Evolutionary conservation across 2,329 filamentous ascomycete species (phyloP).

Genomic region (Tolypocladium amazonense): DNA sequence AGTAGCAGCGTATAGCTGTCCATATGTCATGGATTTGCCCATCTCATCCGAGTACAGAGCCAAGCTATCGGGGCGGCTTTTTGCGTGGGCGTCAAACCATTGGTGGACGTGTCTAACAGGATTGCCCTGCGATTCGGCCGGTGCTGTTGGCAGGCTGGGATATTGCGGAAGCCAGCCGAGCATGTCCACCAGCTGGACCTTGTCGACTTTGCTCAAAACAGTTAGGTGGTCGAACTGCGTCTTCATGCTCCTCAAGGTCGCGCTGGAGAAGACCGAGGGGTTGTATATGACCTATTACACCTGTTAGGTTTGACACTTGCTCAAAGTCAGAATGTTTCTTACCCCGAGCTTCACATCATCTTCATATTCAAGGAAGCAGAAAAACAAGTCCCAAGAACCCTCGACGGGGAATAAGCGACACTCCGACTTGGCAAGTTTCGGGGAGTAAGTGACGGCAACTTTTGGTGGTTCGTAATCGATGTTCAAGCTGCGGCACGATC

Average conservation of each 20-base stretch:
- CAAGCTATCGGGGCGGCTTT: not conserved
- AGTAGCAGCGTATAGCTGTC: not conserved
- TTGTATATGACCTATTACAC: slow-evolving; percentile 3
- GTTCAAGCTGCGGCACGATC: slow-evolving; percentile 1
- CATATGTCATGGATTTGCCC: slow-evolving; percentile 1
- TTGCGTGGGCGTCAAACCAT: slow-evolving; percentile 4
- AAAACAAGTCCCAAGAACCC: slow-evolving; percentile 5
- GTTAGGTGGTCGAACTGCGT: not conserved
- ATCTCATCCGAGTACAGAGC: not conserved
- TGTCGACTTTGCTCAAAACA: not conserved
- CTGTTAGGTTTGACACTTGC: not conserved
- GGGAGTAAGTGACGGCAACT: slow-evolving; percentile 4
- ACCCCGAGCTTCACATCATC: slow-evolving; percentile 3
- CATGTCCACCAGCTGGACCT: slow-evolving; percentile 1
- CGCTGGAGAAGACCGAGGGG: slow-evolving; percentile 1
- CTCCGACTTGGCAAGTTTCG: slow-evolving; percentile 3
- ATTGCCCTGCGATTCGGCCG: not conserved
- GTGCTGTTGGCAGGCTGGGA: not conserved
- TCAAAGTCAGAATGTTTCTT: not conserved
- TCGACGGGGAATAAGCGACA: slow-evolving; percentile 5
- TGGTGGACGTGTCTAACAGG: slow-evolving; percentile 3
- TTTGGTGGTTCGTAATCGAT: slow-evolving; percentile 4
- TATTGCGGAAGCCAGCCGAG: slow-evolving; percentile 3
- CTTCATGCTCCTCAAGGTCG: slow-evolving; percentile 1
- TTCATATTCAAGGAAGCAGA: slow-evolving; percentile 4